Base-by-base conservation (phyloP, 179 eudicot species). In the Gypsophila paniculata region DNA sequence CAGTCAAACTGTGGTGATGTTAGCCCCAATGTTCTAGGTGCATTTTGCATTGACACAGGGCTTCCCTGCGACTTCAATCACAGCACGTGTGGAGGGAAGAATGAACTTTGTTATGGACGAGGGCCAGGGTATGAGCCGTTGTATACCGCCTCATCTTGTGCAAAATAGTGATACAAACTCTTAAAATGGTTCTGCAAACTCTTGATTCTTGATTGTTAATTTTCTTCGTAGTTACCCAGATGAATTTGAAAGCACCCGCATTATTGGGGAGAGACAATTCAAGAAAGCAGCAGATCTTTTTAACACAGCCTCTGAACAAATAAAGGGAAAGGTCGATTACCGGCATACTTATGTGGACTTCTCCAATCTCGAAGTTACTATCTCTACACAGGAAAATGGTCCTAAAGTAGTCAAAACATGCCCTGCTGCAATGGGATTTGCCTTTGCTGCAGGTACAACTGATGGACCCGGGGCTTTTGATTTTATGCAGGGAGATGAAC, bases 391-490 rank as follows among this genome's bases (percentile, higher is more conserved):
- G 51, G 94, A 85, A 69, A 96, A 90, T 53, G 85, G 83, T 14
- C 68, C 19, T 80, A 86, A 88, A 54, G 82, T 64, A 36, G 92
- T 87, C 26, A 87, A 83, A 79, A 94, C 97, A 26, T 94, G 99
- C 67, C 99, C 97, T 55, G 99, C 99, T 68, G 97, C 97, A 46
- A 90, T 91, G 99, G 99, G 99, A 23, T 94, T 94, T 82, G 97
- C 85, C 68, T 94, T 94, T 83, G 99, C 99, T 74, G 99, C 98
- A 36, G 98, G 98, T 72, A 93, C 98, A 19, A 93, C 98, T 8
- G 98, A 93, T 82, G 97, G 97, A 57, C 98, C 98, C 49, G 98
- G 98, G 70, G 98, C 96, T 72, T 93, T 93, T 82, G 97, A 93
- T 77, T 94, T 94, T 79, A 85, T 51, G 77, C 99, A 94, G 86